phyloP scores from a whole-genome alignment of 345 rosid species.

The Rubroshorea leprosula region DNA sequence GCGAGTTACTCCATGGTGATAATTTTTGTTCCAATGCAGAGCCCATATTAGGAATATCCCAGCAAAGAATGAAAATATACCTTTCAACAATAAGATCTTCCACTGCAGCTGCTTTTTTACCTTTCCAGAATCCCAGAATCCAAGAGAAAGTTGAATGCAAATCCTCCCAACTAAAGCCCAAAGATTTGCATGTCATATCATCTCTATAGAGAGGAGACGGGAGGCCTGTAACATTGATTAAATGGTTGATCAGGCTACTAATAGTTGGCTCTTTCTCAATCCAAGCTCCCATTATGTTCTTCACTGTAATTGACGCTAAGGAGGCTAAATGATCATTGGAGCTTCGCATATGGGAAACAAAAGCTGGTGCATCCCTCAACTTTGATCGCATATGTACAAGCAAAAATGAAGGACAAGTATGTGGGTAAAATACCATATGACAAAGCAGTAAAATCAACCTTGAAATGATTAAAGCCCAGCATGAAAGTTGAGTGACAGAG shows the following conservation, averaged over 20 bases:
- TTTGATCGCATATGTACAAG: conserved; percentile 64
- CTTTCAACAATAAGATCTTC: conserved; percentile 91
- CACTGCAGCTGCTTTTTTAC: conserved; percentile 50
- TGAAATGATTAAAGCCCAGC: conserved; percentile 84
- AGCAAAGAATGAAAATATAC: conserved; percentile 74
- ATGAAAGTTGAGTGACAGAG: conserved; percentile 47
- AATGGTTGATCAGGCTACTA: conserved; percentile 50
- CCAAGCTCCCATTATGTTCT: conserved; percentile 43
- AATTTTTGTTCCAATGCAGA: conserved; percentile 31
- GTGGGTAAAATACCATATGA: conserved; percentile 70
- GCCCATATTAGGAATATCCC: conserved; percentile 55
- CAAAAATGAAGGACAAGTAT: conserved; percentile 63
- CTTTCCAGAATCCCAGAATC: conserved; percentile 77
- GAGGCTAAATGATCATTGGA: conserved; percentile 58
- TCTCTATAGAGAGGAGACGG: conserved; percentile 51
- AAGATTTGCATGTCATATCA: conserved; percentile 40
- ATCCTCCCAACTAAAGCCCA: conserved; percentile 49
- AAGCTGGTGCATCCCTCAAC: conserved; percentile 60
- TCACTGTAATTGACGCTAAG: conserved; percentile 53
- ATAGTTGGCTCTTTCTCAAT: conserved; percentile 53
- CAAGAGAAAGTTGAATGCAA: conserved; percentile 45
- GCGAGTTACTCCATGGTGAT: conserved; percentile 32
- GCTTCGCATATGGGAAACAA: conserved; percentile 34
- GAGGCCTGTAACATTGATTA: conserved; percentile 58
- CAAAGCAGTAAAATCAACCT: conserved; percentile 79